phyloP scores from a whole-genome alignment of 768 basidiomycete species.

The Lactarius indigo region DNA sequence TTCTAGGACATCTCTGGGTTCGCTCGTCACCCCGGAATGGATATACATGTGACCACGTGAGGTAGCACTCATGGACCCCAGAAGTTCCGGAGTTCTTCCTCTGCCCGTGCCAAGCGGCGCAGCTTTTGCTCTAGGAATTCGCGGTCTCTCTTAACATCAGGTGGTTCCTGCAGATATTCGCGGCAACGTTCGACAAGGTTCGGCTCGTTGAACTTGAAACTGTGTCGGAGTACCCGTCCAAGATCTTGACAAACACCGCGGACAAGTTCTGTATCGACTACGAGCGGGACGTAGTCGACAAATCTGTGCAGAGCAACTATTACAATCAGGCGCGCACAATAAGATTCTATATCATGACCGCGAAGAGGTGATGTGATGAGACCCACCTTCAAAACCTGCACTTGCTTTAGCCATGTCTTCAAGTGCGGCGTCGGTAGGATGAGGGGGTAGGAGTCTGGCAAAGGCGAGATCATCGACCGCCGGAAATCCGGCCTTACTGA shows the following conservation, averaged over 20 bases:
- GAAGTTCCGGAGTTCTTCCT: slow-evolving; percentile 3
- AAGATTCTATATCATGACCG: not conserved
- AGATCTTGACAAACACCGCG: slow-evolving; percentile 9
- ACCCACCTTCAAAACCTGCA: slow-evolving; percentile 24
- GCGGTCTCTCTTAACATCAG: not conserved
- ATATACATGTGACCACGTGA: not conserved
- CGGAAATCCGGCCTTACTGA: slow-evolving; percentile 3
- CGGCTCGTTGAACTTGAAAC: slow-evolving; percentile 12
- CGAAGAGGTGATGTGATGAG: not conserved
- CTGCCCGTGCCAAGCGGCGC: slow-evolving; percentile 5
- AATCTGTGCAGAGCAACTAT: slow-evolving; percentile 19
- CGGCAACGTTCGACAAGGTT: slow-evolving; percentile 10
- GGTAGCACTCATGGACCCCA: not conserved
- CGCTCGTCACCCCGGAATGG: too few species aligned
- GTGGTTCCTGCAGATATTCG: slow-evolving; percentile 6
- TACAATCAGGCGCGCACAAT: not conserved
- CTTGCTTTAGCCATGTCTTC: slow-evolving; percentile 20
- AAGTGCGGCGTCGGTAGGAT: slow-evolving; percentile 5
- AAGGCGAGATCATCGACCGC: not conserved
- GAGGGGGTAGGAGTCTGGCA: slow-evolving; percentile 10
- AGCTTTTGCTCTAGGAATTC: not conserved
- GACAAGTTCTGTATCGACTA: slow-evolving; percentile 22
- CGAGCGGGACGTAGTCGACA: slow-evolving; percentile 19
- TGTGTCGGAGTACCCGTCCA: not conserved
- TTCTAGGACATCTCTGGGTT: not conserved